Conservation (phyloP, 768 basidiomycete species). For the Russula foetens region DNA sequence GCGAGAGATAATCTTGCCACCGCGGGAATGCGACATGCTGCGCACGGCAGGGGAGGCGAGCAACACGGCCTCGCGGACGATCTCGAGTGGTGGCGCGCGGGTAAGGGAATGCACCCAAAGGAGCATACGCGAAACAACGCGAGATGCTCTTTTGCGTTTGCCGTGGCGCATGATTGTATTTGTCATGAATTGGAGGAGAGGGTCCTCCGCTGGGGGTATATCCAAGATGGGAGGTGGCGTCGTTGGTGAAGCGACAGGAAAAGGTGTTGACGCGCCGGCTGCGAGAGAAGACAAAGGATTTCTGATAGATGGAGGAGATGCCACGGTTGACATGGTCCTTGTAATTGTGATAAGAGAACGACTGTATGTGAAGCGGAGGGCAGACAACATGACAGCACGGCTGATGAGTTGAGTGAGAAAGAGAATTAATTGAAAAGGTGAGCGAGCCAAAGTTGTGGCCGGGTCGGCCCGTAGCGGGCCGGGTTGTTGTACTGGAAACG, state of each 20-base stretch:
- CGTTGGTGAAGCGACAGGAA: neutral
- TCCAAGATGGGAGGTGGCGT: slow-evolving; percentile 26
- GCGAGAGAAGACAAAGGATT: neutral
- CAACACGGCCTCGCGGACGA: slow-evolving; percentile 66
- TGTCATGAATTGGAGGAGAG: slow-evolving; percentile 60
- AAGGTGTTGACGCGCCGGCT: neutral
- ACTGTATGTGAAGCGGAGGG: slow-evolving; percentile 1
- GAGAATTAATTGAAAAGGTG: neutral
- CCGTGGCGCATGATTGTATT: slow-evolving; percentile 57
- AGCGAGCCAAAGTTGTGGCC: slow-evolving; percentile 4
- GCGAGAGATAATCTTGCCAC: slow-evolving; percentile 54
- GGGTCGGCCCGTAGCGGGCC: neutral
- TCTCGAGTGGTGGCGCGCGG: slow-evolving; percentile 67
- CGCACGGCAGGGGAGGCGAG: slow-evolving; percentile 66
- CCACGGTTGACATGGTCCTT: slow-evolving; percentile 8
- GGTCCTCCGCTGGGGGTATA: slow-evolving; percentile 70
- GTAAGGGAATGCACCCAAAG: slow-evolving; percentile 67
- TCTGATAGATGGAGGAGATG: neutral
- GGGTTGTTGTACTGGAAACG: neutral
- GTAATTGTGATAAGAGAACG: slow-evolving; percentile 6
- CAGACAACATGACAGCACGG: slow-evolving; percentile 6
- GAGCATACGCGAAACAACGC: slow-evolving; percentile 53
- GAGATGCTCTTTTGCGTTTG: slow-evolving; percentile 51
- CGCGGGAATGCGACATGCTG: slow-evolving; percentile 46
- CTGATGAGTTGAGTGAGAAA: neutral